A percentile compares a stretch with the other conserved stretches of the same genome.
phyloP scores from a whole-genome alignment of 805 yeast species.

The Schizosaccharomyces pombe region DNA sequence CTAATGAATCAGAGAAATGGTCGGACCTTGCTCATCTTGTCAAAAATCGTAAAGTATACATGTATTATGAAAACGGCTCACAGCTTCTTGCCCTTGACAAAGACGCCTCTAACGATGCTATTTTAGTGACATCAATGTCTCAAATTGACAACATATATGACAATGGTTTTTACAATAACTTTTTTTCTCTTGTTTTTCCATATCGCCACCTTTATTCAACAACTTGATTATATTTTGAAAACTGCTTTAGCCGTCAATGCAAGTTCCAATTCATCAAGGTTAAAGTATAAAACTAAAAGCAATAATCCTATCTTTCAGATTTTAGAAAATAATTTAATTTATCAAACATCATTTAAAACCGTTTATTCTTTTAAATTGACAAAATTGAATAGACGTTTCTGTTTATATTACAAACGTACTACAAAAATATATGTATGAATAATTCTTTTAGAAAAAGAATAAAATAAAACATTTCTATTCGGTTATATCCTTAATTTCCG shows the following conservation, averaged over 20 bases:
- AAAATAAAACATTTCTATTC: background rate
- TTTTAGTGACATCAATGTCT: background rate
- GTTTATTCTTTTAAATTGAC: no score
- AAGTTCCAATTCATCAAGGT: no score
- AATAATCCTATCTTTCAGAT: background rate
- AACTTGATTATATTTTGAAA: no score
- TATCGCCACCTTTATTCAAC: no score
- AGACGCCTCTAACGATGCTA: background rate
- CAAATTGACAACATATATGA: background rate
- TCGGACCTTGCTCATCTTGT: slow-evolving; percentile 31
- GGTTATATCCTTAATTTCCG: background rate
- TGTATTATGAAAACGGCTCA: background rate
- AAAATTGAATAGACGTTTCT: no score
- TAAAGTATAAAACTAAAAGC: background rate
- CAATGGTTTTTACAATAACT: background rate
- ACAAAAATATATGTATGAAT: background rate
- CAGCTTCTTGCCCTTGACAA: background rate
- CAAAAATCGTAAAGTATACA: slow-evolving; percentile 18
- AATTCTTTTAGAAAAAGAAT: background rate
- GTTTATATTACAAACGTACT: background rate
- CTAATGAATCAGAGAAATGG: slow-evolving; percentile 59
- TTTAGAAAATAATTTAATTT: no score
- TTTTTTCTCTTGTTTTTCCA: background rate
- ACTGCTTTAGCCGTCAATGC: no score
- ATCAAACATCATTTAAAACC: no score